Evolutionary conservation across 805 yeast genomes (phyloP), one percentile per base, ranked within the genome.

Genomic region (Ogataea ramenticola): DNA sequence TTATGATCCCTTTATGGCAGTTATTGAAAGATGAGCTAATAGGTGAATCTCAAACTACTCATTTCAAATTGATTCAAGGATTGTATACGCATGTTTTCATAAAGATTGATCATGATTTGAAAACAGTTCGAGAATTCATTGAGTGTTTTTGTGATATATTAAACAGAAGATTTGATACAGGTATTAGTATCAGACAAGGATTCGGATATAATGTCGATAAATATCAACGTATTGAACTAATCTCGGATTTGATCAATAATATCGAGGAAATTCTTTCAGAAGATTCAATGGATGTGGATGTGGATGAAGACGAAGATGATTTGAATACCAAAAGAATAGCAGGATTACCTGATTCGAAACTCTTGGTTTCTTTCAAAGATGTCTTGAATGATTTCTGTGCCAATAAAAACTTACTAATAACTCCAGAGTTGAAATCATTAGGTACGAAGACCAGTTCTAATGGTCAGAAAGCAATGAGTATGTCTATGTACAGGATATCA

Each of bases 331-430:
- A 11, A 7, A 29, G 22, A 11, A 16, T 47, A 9, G 30, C 44
- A 46, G 70, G 73, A 4, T 63, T 73, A 4, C 79, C 80, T 0
- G 50, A 70, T 11, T 4, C 17, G 2, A 3, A 27, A 20, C 2
- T 38, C 4, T 4, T 4, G 8, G 65, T 73, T 4, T 67, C 85
- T 0, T 80, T 81, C 55, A 79, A 71, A 49, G 87, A 85, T 43
- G 80, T 87, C 17, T 75, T 86, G 2, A 77, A 73, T 43, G 76
- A 76, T 2, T 75, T 67, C 53, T 87, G 96, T 52, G 55, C 67
- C 22, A 61, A 64, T 2, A 61, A 76, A 40, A 74, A 75, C 32
- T 65, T 80, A 21, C 53, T 71, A 9, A 62, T 79, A 21, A 46
- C 61, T 1, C 68, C 71, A 4, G 46, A 60, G n/a, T 10, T 29